Evolutionary conservation across 805 yeast genomes (phyloP).

Genomic region (Candida anglica): DNA sequence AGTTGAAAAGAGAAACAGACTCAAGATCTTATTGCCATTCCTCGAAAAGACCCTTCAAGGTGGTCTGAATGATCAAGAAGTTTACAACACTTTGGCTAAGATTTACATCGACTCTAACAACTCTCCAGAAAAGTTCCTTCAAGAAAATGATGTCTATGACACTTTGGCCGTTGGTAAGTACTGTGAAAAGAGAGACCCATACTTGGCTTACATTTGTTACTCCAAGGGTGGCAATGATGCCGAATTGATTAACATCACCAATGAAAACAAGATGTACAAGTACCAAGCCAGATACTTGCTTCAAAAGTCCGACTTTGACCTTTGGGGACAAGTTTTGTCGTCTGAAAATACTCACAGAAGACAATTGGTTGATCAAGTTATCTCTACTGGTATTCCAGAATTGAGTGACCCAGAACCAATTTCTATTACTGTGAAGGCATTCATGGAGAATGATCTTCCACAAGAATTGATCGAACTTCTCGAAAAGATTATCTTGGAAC

Average conservation of each 20-base stretch:
- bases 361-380: conserved; percentile 88
- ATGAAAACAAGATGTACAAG: conserved; percentile 96
- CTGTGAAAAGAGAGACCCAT: conserved; percentile 99
- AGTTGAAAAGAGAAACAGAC: conserved; percentile 94
- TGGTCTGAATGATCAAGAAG: conserved; percentile 86
- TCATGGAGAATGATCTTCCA: conserved; percentile 93
- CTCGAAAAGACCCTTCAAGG: conserved; percentile 81
- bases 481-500: conserved; percentile 94
- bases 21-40: conserved; percentile 88
- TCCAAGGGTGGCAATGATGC: conserved; percentile 91
- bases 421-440: conserved; percentile 89
- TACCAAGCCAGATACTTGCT: conserved; percentile 97
- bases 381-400: conserved; percentile 95
- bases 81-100: conserved; percentile 92
- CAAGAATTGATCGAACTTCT: conserved; percentile 88
- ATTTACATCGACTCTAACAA: conserved; percentile 97
- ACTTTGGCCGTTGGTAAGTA: conserved; percentile 95
- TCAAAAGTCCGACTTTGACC: conserved; percentile 75
- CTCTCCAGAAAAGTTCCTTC: conserved; percentile 93
- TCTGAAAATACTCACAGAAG: conserved; percentile 83
- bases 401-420: conserved; percentile 89
- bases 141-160: conserved; percentile 85
- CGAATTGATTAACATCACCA: conserved; percentile 87
- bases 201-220: conserved; percentile 94
- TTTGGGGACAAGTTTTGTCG: conserved; percentile 78